phyloP scores from a whole-genome alignment of 371 early-diverging fungal species.

The Mucor velutinosus region DNA sequence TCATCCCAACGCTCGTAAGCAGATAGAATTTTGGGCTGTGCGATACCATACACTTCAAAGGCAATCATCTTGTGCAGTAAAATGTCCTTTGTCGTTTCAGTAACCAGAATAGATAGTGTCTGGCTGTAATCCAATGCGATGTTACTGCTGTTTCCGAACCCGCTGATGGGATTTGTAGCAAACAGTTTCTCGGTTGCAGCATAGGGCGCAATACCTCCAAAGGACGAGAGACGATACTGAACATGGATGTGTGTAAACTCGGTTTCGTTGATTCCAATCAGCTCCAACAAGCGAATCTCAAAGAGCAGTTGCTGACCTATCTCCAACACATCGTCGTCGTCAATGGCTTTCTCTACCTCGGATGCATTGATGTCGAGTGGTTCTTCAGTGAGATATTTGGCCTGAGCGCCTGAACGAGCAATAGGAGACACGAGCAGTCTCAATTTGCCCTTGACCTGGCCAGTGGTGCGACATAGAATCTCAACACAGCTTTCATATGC shows the following conservation, averaged over 20 bases:
- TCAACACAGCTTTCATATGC: slow-evolving; percentile 60
- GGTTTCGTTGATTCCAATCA: slow-evolving; percentile 66
- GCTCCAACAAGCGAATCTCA: slow-evolving; percentile 66
- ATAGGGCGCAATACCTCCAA: slow-evolving; percentile 43
- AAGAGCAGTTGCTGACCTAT: slow-evolving; percentile 61
- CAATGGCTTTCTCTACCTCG: not conserved
- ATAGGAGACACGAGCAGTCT: slow-evolving; percentile 48
- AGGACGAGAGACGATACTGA: slow-evolving; percentile 67
- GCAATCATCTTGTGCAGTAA: slow-evolving; percentile 38
- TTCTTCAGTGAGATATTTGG: not conserved
- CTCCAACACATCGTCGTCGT: slow-evolving; percentile 5
- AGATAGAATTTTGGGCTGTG: slow-evolving; percentile 44
- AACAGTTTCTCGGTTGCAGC: slow-evolving; percentile 54
- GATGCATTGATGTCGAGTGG: not conserved
- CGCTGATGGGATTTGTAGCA: slow-evolving; percentile 62
- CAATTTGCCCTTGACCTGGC: slow-evolving; percentile 50
- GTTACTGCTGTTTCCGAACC: slow-evolving; percentile 42
- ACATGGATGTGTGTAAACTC: slow-evolving; percentile 78
- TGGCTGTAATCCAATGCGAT: slow-evolving; percentile 66
- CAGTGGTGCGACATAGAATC: slow-evolving; percentile 63
- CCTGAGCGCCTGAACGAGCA: slow-evolving; percentile 16
- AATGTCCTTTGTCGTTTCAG: slow-evolving; percentile 37
- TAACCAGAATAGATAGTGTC: slow-evolving; percentile 52
- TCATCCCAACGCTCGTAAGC: slow-evolving; percentile 62
- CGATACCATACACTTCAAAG: slow-evolving; percentile 67